phyloP scores from a whole-genome alignment of 441 rosid species.

The Biscutella laevigata region DNA sequence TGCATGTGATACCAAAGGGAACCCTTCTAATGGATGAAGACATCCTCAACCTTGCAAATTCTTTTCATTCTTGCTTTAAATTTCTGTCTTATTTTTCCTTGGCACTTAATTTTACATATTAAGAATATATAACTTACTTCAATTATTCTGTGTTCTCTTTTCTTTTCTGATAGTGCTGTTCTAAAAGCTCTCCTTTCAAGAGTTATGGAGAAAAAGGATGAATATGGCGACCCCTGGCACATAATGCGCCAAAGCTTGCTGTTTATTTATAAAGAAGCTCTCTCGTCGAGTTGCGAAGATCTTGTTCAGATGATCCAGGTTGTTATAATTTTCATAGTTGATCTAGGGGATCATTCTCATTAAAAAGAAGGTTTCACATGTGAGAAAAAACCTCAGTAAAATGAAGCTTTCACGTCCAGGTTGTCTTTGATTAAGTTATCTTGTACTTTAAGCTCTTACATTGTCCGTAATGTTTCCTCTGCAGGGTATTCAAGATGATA shows the following conservation, averaged over 20 bases:
- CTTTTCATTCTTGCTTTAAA: not conserved
- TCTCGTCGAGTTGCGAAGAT: constrained; percentile 54
- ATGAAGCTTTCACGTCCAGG: too few relatives aligned
- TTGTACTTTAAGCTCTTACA: not conserved
- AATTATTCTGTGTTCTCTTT: not conserved
- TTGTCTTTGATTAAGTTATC: not conserved
- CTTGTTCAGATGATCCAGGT: constrained; percentile 82
- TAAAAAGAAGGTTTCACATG: not conserved
- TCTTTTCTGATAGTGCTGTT: constrained; percentile 44
- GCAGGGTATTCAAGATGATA: constrained; percentile 76
- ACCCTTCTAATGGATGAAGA: constrained; percentile 2
- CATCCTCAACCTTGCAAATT: not conserved
- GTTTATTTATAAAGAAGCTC: constrained; percentile 58
- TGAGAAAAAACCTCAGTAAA: too few relatives aligned
- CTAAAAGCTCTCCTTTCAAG: constrained; percentile 66
- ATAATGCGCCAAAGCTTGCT: constrained; percentile 53
- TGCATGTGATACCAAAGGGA: not conserved
- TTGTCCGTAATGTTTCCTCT: constrained; percentile 20
- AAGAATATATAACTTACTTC: not conserved
- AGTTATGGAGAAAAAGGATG: constrained; percentile 53
- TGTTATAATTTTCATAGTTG: constrained; percentile 13
- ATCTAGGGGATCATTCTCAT: not conserved
- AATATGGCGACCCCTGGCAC: constrained; percentile 55
- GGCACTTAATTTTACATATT: not conserved
- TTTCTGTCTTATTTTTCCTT: not conserved